Conservation (phyloP, 345 rosid species). For the Cardiospermum halicacabum region DNA sequence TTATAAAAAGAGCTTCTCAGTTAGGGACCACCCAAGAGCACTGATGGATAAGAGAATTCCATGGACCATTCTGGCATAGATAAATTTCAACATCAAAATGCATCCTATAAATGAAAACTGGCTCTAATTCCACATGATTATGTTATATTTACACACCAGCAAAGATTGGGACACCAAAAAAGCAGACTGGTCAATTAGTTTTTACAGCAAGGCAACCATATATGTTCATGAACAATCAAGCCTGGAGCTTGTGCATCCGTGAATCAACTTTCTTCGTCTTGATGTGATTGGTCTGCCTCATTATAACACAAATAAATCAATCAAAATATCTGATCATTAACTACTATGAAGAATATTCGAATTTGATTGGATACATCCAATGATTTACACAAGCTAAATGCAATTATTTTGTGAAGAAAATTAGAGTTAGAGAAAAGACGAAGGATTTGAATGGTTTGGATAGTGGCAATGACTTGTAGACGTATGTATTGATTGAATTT, state of each 20-base stretch:
- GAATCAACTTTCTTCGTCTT: constrained; percentile 20
- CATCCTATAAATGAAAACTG: background rate
- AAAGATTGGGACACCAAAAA: constrained; percentile 1
- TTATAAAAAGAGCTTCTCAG: background rate
- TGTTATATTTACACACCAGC: background rate
- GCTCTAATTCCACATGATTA: background rate
- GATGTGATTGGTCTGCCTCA: constrained; percentile 28
- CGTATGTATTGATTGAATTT: constrained; percentile 5
- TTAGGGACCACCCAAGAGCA: background rate
- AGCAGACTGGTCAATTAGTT: background rate
- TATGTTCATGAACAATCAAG: too few relatives aligned
- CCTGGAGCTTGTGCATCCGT: constrained; percentile 31
- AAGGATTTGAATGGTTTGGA: background rate
- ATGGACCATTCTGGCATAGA: background rate
- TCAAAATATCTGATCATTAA: too few relatives aligned
- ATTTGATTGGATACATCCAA: too few relatives aligned
- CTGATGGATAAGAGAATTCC: background rate
- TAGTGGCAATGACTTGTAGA: background rate
- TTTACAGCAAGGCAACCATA: constrained; percentile 34
- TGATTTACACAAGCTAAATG: background rate
- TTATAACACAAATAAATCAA: background rate
- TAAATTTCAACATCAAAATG: background rate
- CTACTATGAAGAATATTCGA: background rate
- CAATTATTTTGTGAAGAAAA: background rate
- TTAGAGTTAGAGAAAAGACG: background rate